Percentiles rank a stretch among this genome's conserved stretches.
These are phyloP conservation scores for Aspergillus cristatus DNA, from an alignment of 495 filamentous ascomycete species.

Conservation along the genomic window DNA sequence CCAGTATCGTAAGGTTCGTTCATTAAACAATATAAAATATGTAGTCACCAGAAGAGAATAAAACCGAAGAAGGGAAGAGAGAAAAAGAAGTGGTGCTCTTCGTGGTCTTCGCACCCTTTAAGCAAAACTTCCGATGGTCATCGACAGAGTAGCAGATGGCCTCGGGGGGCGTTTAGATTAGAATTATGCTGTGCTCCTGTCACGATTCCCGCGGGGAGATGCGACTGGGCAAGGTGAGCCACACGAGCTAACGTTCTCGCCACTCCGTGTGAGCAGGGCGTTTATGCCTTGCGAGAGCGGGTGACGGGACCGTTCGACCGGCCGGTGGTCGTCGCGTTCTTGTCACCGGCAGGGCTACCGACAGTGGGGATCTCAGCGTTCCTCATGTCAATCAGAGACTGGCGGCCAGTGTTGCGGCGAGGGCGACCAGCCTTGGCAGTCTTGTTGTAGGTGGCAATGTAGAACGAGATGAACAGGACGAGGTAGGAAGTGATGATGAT, in stretches of 20 bases:
- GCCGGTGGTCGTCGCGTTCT: constrained; percentile 24
- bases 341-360: constrained; percentile 13
- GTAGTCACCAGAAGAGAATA: constrained; percentile 8
- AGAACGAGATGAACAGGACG: constrained; percentile 97
- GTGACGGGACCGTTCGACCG: constrained; percentile 39
- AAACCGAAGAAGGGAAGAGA: constrained; percentile 1
- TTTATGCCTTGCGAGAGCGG: constrained; percentile 42
- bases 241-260: too few species aligned
- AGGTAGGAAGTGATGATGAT: constrained; percentile 89
- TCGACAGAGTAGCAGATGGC: too few species aligned
- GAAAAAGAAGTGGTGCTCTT: background rate
- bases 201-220: too few species aligned
- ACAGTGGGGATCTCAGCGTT: constrained; percentile 39
- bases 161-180: too few species aligned
- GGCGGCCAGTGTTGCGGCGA: constrained; percentile 42
- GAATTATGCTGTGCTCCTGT: too few species aligned
- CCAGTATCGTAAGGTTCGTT: constrained; percentile 38
- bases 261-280: too few species aligned
- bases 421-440: constrained; percentile 51
- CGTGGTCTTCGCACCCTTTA: too few species aligned
- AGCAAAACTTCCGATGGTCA: too few species aligned
- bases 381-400: constrained; percentile 46
- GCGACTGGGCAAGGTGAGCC: too few species aligned
- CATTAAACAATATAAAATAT: constrained; percentile 33
- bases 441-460: constrained; percentile 95